Evolutionary conservation across 1,284 basidiomycete genomes (phyloP), one percentile per base, ranked within the genome.

Genomic region (Tremellales sp.): DNA sequence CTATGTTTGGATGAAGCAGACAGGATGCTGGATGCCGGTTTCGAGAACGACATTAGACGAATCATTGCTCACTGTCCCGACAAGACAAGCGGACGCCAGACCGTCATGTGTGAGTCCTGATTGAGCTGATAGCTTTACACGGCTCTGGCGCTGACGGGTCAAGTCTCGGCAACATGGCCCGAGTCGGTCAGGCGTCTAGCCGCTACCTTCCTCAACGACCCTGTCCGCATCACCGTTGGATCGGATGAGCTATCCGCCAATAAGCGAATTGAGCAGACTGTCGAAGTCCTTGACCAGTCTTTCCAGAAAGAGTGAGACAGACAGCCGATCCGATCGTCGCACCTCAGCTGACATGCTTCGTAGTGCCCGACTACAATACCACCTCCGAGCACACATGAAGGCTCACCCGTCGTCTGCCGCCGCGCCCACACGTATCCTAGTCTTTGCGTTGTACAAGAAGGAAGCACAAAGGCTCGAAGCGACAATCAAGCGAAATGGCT

Each of bases 361-460:
- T 27, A 91, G 87, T 64, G 76, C 80, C 26, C 85, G 86, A 24
- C 79, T 92, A 13, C 65, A 84, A 19, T 77, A 80, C 43, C 82
- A 83, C 56, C 80, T 93, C 26, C 80, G 78, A 48, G 73, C 75
- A 66, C 85, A 85, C 68, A 84, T 87, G 60, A 80, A 78, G 44
- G 65, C 60, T 3, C 60, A 73, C 59, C 70, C 73, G 25, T 68
- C 66, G 27, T 54, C 66, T 17, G 41, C 62, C 17, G 73, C 67
- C 59, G 68, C 65, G 43, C 72, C 79, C 3, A 79, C 85, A 11
- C 88, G 89, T 48, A 83, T 92, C 52, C 82, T 99, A 40, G 83
- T 98, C 40, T 99, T 99, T 72, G 94, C 89, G 1, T 79, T 98
- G 41, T 99, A 99, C 80, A 99, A 99, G 77, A 94, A 92, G 72